phyloP scores from a whole-genome alignment of 371 early-diverging fungal genomes.

The Sporodiniella umbellata region DNA sequence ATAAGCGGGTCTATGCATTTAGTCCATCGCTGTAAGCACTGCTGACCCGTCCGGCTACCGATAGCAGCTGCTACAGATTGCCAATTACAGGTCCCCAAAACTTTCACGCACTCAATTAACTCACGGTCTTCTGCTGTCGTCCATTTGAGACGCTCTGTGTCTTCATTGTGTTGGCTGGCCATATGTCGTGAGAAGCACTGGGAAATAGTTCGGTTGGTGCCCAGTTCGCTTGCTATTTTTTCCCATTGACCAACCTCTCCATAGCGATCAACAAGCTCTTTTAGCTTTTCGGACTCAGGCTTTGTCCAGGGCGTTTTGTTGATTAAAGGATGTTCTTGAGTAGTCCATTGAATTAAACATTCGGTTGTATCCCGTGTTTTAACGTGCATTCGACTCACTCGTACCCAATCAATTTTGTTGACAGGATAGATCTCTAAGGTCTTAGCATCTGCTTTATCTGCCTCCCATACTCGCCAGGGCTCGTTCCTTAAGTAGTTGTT shows the following conservation, averaged over 20 bases:
- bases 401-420: constrained; percentile 64
- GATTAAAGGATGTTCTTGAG: constrained; percentile 80
- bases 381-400: constrained; percentile 62
- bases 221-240: constrained; percentile 52
- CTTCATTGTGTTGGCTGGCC: constrained; percentile 9
- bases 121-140: constrained; percentile 60
- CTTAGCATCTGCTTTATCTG: constrained; percentile 42
- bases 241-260: constrained; percentile 60
- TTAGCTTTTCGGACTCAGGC: constrained; percentile 51
- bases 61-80: constrained; percentile 64
- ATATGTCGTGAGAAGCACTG: constrained; percentile 79
- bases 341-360: constrained; percentile 81
- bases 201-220: constrained; percentile 71
- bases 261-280: constrained; percentile 38
- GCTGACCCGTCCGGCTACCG: constrained; percentile 69
- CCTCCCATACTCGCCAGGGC: constrained; percentile 33
- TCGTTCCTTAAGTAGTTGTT: constrained; percentile 17
- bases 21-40: constrained; percentile 83
- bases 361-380: constrained; percentile 59
- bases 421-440: constrained; percentile 57
- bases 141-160: constrained; percentile 44
- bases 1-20: constrained; percentile 76
- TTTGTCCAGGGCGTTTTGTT: constrained; percentile 70
- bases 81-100: constrained; percentile 69
- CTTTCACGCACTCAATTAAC: constrained; percentile 53